Evolutionary conservation across 768 basidiomycete species (phyloP), one percentile per base, ranked within the genome.

Genomic region (Xerocomellus dryophilus): DNA sequence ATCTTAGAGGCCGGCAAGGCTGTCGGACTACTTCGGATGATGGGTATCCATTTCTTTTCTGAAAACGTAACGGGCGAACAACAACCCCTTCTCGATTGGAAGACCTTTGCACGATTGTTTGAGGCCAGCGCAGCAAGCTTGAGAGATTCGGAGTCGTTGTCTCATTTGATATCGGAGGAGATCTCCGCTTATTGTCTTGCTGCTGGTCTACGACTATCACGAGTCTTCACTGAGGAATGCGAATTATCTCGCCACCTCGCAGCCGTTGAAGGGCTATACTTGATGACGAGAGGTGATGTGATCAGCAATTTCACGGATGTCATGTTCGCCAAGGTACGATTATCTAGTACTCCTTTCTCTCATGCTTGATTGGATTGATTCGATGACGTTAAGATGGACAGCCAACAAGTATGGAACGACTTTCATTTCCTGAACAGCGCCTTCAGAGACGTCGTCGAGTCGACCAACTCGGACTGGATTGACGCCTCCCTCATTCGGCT

Each of bases 351-450:
- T 10, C 23, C 0, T 54, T 23, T 18, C 7, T 43, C 12, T 4
- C 32, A 34, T 17, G 42, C 18, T 12, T 35, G 44, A 32, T 34
- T 29, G 17, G 3, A 18, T 49, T 46, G 23, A 42, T 31, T 47
- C 23, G 0, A 40, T 18, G 34, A 14, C 4, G 17, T 41, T 41
- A 50, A 92, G 89, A 90, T 92, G 81, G 88, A 93, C 58, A 73
- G 73, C n/a, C 75, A 78, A 43, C 82, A 86, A 62, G 63, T 73
- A 34, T 93, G 90, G 90, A 77, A 71, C 43, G 91, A 93, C 64
- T 90, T 90, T 65, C 91, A 93, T 71, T 89, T 88, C 69, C 67
- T 93, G 50, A 93, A 93, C 62, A 85, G 81, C 27, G 82, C 85
- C 10, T 90, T 93, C 65, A 74, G 75, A 18, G 87, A 91, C 46